These are phyloP conservation scores for Stenocarpella maydis DNA, from an alignment of 2,329 filamentous ascomycete species.

Conservation along the genomic window DNA sequence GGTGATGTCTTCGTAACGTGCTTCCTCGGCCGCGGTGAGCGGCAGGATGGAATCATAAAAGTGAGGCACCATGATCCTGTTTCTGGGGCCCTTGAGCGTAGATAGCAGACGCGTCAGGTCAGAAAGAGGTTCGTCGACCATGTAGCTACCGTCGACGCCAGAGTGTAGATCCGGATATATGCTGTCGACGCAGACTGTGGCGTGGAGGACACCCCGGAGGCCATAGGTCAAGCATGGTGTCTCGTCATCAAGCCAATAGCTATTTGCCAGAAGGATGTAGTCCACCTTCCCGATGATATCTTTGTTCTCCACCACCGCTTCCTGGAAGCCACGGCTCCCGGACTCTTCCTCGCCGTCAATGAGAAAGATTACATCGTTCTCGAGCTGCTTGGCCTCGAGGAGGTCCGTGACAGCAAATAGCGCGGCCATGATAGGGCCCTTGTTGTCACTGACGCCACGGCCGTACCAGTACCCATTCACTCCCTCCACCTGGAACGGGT, in stretches of 20 bases:
- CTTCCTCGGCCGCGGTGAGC: conserved; percentile 77
- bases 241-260: conserved; percentile 97
- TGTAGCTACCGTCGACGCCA: conserved; percentile 92
- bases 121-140: conserved; percentile 90
- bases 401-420: conserved; percentile 93
- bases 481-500: conserved; percentile 90
- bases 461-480: conserved; percentile 94
- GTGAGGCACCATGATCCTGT: conserved; percentile 82
- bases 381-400: conserved; percentile 81
- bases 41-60: conserved; percentile 89
- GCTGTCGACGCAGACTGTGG: conserved; percentile 87
- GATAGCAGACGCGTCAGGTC: conserved; percentile 86
- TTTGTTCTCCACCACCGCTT: conserved; percentile 82
- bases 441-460: conserved; percentile 96
- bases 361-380: conserved; percentile 89
- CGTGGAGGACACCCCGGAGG: conserved; percentile 90
- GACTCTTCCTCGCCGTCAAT: conserved; percentile 98
- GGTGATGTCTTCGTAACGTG: conserved; percentile 85
- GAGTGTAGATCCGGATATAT: conserved; percentile 90
- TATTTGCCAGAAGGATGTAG: conserved; percentile 95
- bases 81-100: conserved; percentile 81
- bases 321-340: conserved; percentile 88
- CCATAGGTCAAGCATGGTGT: conserved; percentile 96
- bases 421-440: conserved; percentile 93
- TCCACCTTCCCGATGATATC: conserved; percentile 88